Evolutionary conservation across 768 basidiomycete species (phyloP), one percentile per base, ranked within the genome.

Genomic region (Lyophyllum atratum): DNA sequence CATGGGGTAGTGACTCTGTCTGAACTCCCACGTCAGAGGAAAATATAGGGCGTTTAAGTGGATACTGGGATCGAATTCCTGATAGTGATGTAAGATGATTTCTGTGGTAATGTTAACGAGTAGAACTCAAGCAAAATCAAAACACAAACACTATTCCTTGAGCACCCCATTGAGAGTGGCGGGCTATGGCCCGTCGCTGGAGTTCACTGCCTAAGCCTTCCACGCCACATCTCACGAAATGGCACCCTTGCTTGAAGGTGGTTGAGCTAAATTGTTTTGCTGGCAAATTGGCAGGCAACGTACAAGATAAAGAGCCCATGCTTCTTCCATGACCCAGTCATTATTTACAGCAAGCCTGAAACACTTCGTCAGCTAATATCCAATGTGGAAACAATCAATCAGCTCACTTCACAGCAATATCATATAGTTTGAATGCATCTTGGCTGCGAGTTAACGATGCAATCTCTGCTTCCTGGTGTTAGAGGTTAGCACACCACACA

Each of bases 241-340:
- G 87, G 14, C 79, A 80, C 4, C 89, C 89, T 85, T 89, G 84
- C 85, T 87, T 52, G 29, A 61, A 31, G 21, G 45, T 45, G 21
- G 44, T 39, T 58, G 9, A 62, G 31, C 33, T 56, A 53, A 24
- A 53, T 55, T 14, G 54, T 28, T 10, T 22, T 49, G 17, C 10
- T 10, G 21, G n/a, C n/a, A n/a, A 12, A 24, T 2, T 21, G 22
- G 49, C 21, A 15, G n/a, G 25, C 42, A 58, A 25, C 69, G 44
- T 47, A 87, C 86, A 63, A 90, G 71, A 63, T 80, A 89, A 26
- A 88, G 69, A 17, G 79, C 84, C 82, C 83, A 86, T 8, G 85
- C 89, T 69, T 90, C 88, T 68, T 91, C 89, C 49, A 86, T 73
- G 8, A 84, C 68, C 88, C 87, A 91, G 56, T 86, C 85, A 54